Percentiles rank a stretch among this genome's conserved stretches.
Evolutionary conservation across 257 asterid species (phyloP).

Genomic region (Coffea eugenioides): DNA sequence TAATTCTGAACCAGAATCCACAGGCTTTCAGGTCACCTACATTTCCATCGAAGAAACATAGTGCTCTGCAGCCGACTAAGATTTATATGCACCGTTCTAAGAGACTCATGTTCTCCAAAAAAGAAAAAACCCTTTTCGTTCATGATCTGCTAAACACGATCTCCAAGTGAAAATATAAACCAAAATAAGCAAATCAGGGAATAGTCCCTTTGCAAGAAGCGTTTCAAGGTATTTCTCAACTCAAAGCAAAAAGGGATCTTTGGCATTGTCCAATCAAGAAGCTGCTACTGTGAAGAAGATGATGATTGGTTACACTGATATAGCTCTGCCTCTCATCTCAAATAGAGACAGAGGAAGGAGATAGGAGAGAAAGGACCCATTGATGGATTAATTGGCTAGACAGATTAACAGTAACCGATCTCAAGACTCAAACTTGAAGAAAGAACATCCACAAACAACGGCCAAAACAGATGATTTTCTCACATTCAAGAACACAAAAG

Average conservation of each 20-base stretch:
- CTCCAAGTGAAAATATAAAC: slow-evolving; percentile 2
- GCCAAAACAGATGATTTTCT: background rate
- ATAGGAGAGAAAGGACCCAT: background rate
- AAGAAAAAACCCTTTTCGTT: background rate
- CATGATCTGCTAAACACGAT: slow-evolving; percentile 12
- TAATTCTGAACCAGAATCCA: background rate
- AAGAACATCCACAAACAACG: slow-evolving; percentile 2
- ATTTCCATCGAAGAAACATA: background rate
- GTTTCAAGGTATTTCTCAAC: background rate
- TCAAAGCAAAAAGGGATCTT: slow-evolving; percentile 17
- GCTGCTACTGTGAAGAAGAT: slow-evolving; percentile 8
- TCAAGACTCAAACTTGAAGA: slow-evolving; percentile 16
- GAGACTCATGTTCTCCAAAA: background rate
- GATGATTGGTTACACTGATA: background rate
- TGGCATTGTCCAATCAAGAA: slow-evolving; percentile 17
- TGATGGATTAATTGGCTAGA: background rate
- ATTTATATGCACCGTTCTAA: background rate
- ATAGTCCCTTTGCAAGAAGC: background rate
- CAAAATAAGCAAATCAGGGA: slow-evolving; percentile 5
- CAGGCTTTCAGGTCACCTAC: background rate
- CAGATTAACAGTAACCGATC: slow-evolving; percentile 3
- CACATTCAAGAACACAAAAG: slow-evolving; percentile 10
- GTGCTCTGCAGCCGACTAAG: slow-evolving; percentile 2
- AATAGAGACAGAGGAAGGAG: no score
- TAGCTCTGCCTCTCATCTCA: slow-evolving; percentile 1